These are phyloP conservation scores for Oldenlandia corymbosa DNA, from an alignment of 257 asterid species.

Conservation along the genomic window DNA sequence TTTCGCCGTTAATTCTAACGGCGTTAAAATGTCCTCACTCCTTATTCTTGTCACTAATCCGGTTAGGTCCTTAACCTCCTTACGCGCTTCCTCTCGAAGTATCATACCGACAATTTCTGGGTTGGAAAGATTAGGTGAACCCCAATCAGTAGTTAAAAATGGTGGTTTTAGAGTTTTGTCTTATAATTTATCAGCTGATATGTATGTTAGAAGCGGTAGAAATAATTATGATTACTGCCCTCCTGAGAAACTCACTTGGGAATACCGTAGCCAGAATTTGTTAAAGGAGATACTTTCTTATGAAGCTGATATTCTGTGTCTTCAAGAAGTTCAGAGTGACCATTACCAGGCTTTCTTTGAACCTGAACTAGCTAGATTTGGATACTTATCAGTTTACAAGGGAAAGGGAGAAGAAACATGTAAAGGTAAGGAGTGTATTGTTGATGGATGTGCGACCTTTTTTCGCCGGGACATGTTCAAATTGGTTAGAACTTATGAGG, in stretches of 20 bases:
- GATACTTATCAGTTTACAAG: neutral
- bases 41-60: neutral
- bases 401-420: neutral
- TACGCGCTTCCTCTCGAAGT: neutral
- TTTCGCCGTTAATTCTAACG: neutral
- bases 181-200: neutral
- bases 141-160: neutral
- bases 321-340: constrained; percentile 10
- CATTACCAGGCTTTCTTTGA: neutral
- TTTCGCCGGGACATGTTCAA: neutral
- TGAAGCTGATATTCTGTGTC: neutral
- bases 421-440: neutral
- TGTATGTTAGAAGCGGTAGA: constrained; percentile 1
- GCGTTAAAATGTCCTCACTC: neutral
- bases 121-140: neutral
- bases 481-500: constrained; percentile 3
- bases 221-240: neutral
- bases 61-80: neutral
- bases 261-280: neutral
- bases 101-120: neutral
- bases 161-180: neutral
- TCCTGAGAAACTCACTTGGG: neutral
- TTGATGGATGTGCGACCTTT: constrained; percentile 3
- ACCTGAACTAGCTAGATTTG: constrained; percentile 4
- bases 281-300: neutral